A percentile compares a stretch with the other conserved stretches of the same genome.
Evolutionary conservation across 768 basidiomycete species (phyloP).

Genomic region (Podaxis carcinomalis): DNA sequence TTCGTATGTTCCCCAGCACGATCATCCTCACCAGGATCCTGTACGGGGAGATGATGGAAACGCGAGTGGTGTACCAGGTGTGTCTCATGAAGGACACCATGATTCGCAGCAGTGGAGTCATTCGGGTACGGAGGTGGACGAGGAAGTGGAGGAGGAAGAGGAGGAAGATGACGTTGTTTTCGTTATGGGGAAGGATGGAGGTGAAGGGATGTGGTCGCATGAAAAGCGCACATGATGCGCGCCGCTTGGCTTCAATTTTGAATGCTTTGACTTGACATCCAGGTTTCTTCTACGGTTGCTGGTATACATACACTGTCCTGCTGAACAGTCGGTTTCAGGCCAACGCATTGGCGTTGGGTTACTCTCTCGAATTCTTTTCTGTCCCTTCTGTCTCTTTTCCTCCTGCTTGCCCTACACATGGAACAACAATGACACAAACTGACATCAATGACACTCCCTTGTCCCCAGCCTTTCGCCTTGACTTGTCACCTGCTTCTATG

Average conservation of each 20-base stretch:
- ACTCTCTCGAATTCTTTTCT: not conserved
- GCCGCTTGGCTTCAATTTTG: slow-evolving; percentile 2
- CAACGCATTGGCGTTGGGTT: not conserved
- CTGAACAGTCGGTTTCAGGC: no score
- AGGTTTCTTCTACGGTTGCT: not conserved
- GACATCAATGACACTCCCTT: slow-evolving; percentile 2
- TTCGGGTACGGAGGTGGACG: slow-evolving; percentile 16
- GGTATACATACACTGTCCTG: not conserved
- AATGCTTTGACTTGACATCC: not conserved
- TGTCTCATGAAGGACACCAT: not conserved
- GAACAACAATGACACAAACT: not conserved
- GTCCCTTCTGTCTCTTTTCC: not conserved
- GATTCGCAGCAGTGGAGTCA: not conserved
- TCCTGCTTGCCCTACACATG: slow-evolving; percentile 1
- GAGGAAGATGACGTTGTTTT: slow-evolving; percentile 79
- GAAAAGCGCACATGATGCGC: slow-evolving; percentile 21
- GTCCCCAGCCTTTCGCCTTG: not conserved
- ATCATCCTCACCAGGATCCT: slow-evolving; percentile 3
- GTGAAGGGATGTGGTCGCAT: slow-evolving; percentile 28
- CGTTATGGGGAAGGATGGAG: slow-evolving; percentile 48
- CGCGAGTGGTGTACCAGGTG: not conserved
- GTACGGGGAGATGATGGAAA: not conserved
- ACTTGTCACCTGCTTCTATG: not conserved
- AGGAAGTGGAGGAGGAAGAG: slow-evolving; percentile 47
- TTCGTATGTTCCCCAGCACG: slow-evolving; percentile 7